Conservation (phyloP, 768 basidiomycete species). For the Butyriboletus loyo region DNA sequence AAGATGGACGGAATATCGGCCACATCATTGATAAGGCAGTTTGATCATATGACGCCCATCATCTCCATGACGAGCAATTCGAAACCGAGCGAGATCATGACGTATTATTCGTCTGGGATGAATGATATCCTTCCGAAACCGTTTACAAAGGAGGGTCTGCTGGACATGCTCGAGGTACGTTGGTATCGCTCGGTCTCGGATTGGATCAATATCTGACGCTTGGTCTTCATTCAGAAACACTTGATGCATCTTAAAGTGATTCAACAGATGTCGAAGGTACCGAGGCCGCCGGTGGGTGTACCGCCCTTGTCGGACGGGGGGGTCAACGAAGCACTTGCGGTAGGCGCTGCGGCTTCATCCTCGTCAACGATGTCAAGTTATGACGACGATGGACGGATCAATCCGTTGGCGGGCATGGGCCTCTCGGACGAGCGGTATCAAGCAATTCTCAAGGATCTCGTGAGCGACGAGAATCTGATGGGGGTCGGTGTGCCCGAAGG, state of each 20-base stretch:
- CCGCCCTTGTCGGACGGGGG: conserved; percentile 53
- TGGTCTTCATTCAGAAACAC: conserved; percentile 57
- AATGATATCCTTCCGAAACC: conserved; percentile 97
- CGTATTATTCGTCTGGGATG: conserved; percentile 75
- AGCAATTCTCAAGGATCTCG: conserved; percentile 69
- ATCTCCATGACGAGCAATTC: conserved; percentile 98
- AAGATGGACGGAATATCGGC: conserved; percentile 86
- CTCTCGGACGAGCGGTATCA: conserved; percentile 87
- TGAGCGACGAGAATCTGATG: conserved; percentile 59
- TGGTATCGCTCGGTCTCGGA: background rate
- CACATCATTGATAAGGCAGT: conserved; percentile 90
- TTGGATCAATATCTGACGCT: background rate
- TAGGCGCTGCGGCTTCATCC: conserved; percentile 30
- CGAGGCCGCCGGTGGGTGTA: conserved; percentile 58
- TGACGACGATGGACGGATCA: conserved; percentile 54
- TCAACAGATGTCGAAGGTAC: conserved; percentile 67
- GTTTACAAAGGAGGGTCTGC: conserved; percentile 89
- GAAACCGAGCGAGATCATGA: conserved; percentile 89
- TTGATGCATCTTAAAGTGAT: conserved; percentile 84
- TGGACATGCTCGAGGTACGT: conserved; percentile 86
- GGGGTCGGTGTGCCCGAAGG: conserved; percentile 36
- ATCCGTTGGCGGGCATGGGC: conserved; percentile 86
- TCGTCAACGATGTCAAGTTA: conserved; percentile 31
- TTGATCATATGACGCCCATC: conserved; percentile 93
- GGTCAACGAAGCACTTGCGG: conserved; percentile 54